Base-by-base conservation (phyloP, 176 grass and related monocot species). In the Musa troglodytarum region DNA sequence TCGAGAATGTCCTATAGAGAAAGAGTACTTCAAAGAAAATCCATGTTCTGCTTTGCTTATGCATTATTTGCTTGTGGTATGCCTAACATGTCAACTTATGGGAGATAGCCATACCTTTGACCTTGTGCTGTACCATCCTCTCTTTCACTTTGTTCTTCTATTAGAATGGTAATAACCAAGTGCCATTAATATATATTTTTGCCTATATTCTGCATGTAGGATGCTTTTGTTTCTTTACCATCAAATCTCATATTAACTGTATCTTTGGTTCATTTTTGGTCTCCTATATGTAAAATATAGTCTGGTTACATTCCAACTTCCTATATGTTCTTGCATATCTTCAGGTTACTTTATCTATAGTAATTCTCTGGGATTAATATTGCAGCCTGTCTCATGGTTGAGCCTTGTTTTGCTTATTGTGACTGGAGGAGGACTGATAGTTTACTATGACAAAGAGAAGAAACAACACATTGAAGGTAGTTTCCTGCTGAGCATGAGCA, bases 391-490 rank as follows among this genome's bases (percentile, higher is more conserved):
- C 19, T 89, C 90, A 2, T 99, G 90, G 95, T 50, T 99, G 54
- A 94, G 88, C 56, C 89, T 94, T 83, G 26, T 88, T 55, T 88
- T 99, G 70, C 88, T 99, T 57, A 76, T 94, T 13, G 23, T 87
- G 52, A 99, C 95, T 57, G 95, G 95, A 53, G 95, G 88, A 74
- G 86, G 86, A 52, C 86, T 99, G 22, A 34, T 86, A 21, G 19
- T 89, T 68, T 92, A 89, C 83, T 93, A 85, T 57, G 90, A 93
- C 72, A 80, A 74, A 71, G 84, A 91, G 74, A 94, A 99, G 84
- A 99, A 92, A 71, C 76, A 72, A 9, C 95, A 86, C 49, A 91
- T 93, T 84, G 95, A 98, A 91, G 93, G 84, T 98, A 99, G 83
- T 82, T 81, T 78, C 85, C 80, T 87, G 83, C 86, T 97, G 83